A percentile compares a stretch with the other conserved stretches of the same genome.
phyloP scores from a whole-genome alignment of 2,329 filamentous ascomycete species.

The Paraphoma sp. region DNA sequence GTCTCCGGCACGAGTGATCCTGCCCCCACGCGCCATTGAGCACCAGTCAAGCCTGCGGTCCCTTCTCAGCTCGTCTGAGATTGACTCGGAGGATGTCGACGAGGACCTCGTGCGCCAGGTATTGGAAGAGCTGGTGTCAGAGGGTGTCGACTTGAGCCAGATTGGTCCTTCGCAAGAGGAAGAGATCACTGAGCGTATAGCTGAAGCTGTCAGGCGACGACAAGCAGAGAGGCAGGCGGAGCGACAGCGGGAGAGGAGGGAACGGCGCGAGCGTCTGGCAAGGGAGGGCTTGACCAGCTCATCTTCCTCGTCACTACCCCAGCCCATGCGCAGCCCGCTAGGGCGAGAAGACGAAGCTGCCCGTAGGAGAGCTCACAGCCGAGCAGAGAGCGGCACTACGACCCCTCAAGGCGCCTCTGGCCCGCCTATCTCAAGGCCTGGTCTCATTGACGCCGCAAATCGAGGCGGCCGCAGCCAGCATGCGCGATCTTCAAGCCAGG shows the following conservation, averaged over 20 bases:
- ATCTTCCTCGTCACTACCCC: conserved; percentile 29
- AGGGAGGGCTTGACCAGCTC: conserved; percentile 47
- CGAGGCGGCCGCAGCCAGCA: conserved; percentile 39
- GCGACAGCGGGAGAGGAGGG: conserved; percentile 54
- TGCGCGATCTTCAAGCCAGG: conserved; percentile 55
- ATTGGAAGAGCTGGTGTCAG: conserved; percentile 82
- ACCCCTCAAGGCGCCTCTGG: conserved; percentile 41
- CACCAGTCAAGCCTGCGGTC: conserved; percentile 90
- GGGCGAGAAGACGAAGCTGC: conserved; percentile 37
- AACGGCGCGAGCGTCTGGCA: conserved; percentile 40
- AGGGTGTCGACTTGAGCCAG: conserved; percentile 88
- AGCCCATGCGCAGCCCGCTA: conserved; percentile 34
- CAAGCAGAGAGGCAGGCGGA: conserved; percentile 70
- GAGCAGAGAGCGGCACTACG: conserved; percentile 44
- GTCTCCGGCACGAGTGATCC: conserved; percentile 26
- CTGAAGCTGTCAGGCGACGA: conserved; percentile 81
- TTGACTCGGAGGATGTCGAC: conserved; percentile 80
- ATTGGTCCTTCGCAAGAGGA: conserved; percentile 85
- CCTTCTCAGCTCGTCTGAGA: conserved; percentile 79
- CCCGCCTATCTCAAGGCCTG: conserved; percentile 56
- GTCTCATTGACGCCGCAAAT: conserved; percentile 52
- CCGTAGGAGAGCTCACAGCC: conserved; percentile 40
- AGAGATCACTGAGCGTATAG: conserved; percentile 87
- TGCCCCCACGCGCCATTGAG: conserved; percentile 68
- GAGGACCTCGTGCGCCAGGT: conserved; percentile 90